Conservation (phyloP, 1,284 basidiomycete genomes). For the Apiotrichum veenhuisii region DNA sequence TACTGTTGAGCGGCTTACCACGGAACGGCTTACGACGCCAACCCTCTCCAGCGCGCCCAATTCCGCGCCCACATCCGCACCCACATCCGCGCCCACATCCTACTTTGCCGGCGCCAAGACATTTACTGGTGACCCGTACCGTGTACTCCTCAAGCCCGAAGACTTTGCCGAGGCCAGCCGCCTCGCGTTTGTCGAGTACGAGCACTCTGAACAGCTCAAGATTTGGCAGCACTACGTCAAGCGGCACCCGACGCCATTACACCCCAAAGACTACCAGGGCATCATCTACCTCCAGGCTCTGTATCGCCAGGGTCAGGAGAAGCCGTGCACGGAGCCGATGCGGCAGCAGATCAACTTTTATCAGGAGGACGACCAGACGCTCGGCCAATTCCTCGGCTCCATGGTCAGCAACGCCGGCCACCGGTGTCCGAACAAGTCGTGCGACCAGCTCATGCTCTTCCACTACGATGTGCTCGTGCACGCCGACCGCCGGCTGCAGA, state of each 20-base stretch:
- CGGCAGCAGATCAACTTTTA: conserved; percentile 82
- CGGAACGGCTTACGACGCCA: not conserved
- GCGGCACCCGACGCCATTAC: conserved; percentile 74
- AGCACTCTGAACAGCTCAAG: conserved; percentile 75
- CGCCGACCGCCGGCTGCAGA: conserved; percentile 74
- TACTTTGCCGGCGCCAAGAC: not conserved
- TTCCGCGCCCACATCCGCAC: not conserved
- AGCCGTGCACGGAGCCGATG: conserved; percentile 52
- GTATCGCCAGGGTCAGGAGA: conserved; percentile 47
- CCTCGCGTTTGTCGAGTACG: conserved; percentile 66
- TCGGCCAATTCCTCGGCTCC: conserved; percentile 82
- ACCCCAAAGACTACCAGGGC: conserved; percentile 89
- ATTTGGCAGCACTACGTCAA: conserved; percentile 90
- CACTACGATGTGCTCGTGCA: conserved; percentile 90
- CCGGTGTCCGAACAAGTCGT: conserved; percentile 72
- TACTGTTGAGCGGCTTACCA: too few species aligned
- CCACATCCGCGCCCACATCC: not conserved
- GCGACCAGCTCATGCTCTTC: conserved; percentile 71
- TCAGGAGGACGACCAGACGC: conserved; percentile 83
- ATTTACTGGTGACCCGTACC: conserved; percentile 34
- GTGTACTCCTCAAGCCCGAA: conserved; percentile 42
- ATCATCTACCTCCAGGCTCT: conserved; percentile 55
- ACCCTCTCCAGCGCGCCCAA: not conserved
- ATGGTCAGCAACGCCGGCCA: conserved; percentile 67
- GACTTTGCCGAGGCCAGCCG: conserved; percentile 67